A percentile compares a stretch with the other conserved stretches of the same genome.
Conservation (phyloP, 75 land plant genomes). For the Isoetes taiwanensis region DNA sequence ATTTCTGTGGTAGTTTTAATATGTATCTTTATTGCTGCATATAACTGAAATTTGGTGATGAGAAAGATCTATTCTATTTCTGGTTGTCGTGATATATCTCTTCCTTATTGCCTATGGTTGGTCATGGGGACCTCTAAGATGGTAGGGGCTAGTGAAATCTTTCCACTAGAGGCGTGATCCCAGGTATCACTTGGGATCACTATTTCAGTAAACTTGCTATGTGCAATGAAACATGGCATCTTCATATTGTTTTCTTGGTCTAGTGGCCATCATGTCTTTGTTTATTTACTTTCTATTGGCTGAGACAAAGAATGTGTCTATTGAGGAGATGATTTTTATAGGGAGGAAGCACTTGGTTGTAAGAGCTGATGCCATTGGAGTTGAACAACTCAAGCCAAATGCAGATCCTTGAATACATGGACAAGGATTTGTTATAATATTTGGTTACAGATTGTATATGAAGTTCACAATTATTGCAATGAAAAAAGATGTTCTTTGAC, state of each 20-base stretch:
- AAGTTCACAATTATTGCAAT: no score
- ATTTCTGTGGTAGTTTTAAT: neutral
- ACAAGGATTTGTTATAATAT: no score
- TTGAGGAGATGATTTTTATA: neutral
- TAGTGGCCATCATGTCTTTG: neutral
- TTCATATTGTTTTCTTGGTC: neutral
- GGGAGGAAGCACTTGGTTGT: slow-evolving; percentile 5
- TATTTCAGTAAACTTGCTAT: neutral
- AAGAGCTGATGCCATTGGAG: no score
- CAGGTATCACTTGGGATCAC: neutral
- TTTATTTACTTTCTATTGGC: slow-evolving; percentile 3
- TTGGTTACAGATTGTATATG: no score
- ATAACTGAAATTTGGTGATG: no score
- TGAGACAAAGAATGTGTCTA: slow-evolving; percentile 3
- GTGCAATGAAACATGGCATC: neutral
- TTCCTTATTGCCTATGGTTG: slow-evolving; percentile 4
- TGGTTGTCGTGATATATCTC: no score
- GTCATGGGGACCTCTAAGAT: slow-evolving; percentile 3
- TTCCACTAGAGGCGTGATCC: neutral
- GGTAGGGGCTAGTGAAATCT: slow-evolving; percentile 1
- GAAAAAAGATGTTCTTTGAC: no score
- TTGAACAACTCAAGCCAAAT: no score
- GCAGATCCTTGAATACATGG: no score
- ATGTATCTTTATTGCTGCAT: neutral
- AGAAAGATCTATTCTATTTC: no score